phyloP scores from a whole-genome alignment of 192 early-diverging fungal genomes.

The Phycomyces blakesleeanus region DNA sequence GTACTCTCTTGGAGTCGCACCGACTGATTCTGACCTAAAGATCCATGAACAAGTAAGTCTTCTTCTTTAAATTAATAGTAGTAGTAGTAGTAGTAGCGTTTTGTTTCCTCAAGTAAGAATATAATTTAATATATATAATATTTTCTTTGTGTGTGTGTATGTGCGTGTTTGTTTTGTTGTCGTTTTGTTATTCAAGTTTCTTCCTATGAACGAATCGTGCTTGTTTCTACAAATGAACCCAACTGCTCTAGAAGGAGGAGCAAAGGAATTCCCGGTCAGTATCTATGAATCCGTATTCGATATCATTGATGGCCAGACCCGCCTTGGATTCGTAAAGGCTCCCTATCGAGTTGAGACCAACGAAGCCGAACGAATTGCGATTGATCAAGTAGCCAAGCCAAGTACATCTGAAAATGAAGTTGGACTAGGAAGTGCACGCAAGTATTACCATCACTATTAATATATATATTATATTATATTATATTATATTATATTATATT shows the following conservation, averaged over 20 bases:
- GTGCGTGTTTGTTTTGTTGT: no score
- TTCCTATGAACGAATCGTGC: constrained; percentile 68
- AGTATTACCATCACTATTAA: constrained; percentile 13
- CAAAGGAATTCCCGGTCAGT: constrained; percentile 68
- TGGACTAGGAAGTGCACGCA: constrained; percentile 53
- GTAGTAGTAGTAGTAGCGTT: neutral
- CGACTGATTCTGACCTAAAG: constrained; percentile 58
- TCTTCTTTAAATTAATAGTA: neutral
- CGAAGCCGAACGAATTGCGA: constrained; percentile 84
- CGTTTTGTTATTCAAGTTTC: constrained; percentile 46
- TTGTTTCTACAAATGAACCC: constrained; percentile 74
- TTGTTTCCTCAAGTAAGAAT: no score
- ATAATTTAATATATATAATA: no score
- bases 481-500: no score
- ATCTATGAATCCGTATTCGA: constrained; percentile 80
- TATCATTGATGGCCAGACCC: constrained; percentile 47
- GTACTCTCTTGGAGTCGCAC: constrained; percentile 68
- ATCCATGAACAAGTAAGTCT: constrained; percentile 69
- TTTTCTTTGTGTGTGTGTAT: no score
- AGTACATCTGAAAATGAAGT: constrained; percentile 46
- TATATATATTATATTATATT: neutral
- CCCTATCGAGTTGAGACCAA: constrained; percentile 78
- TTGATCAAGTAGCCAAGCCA: constrained; percentile 79
- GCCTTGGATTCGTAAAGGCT: constrained; percentile 59
- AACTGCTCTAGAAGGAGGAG: constrained; percentile 37